These are phyloP conservation scores for Parmales sp. DNA, from an alignment of 108 stramenopile genomes.

Conservation along the genomic window DNA sequence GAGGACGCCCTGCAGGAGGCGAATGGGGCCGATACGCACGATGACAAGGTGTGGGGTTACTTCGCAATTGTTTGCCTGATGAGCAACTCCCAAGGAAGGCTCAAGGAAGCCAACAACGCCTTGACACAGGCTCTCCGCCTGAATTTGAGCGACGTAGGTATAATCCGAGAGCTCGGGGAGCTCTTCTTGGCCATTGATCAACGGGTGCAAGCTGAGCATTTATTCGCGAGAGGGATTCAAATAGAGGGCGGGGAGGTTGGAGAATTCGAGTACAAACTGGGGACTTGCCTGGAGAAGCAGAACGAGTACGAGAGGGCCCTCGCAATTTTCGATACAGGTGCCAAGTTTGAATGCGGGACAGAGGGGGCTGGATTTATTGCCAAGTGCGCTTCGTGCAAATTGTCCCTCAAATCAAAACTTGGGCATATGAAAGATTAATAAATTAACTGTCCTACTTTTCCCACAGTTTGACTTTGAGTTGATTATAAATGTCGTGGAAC, in stretches of 20 bases:
- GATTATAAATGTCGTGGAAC: no score
- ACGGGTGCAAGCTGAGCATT: not conserved
- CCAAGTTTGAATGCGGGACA: no score
- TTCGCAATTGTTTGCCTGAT: not conserved
- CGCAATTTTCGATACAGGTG: not conserved
- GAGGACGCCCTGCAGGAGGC: slow-evolving; percentile 10
- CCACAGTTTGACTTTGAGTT: no score
- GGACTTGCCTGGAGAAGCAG: slow-evolving; percentile 1
- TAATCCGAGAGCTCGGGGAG: not conserved
- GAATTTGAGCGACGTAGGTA: not conserved
- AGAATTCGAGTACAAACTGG: not conserved
- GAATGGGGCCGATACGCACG: slow-evolving; percentile 5
- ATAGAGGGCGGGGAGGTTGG: not conserved
- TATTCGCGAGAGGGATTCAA: not conserved
- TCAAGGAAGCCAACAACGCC: slow-evolving; percentile 1
- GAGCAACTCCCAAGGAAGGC: not conserved
- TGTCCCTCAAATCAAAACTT: no score
- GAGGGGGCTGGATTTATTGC: no score
- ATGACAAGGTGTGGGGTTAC: not conserved
- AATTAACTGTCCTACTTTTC: no score
- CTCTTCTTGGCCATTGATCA: slow-evolving; percentile 2
- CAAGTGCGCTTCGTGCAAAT: no score
- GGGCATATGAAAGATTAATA: no score
- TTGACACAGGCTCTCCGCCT: not conserved
- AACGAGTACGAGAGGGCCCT: slow-evolving; percentile 2